phyloP scores from a whole-genome alignment of 345 rosid species.

The Ricinus communis region DNA sequence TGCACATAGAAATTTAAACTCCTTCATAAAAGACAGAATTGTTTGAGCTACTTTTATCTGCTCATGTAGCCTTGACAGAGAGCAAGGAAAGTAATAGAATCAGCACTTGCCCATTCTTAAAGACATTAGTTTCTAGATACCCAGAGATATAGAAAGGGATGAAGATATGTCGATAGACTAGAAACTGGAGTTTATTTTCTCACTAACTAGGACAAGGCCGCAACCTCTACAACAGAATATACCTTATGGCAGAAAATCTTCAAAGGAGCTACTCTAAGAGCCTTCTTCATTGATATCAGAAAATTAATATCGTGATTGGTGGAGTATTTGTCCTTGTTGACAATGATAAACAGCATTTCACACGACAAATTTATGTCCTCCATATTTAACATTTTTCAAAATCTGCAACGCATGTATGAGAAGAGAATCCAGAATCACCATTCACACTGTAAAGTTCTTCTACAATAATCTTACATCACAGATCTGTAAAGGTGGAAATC shows the following conservation, averaged over 20 bases:
- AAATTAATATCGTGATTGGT: not conserved
- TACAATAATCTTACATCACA: not conserved
- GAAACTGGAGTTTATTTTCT: not conserved
- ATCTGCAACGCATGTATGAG: not conserved
- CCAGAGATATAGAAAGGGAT: not conserved
- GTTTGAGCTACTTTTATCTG: not conserved
- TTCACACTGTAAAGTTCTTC: not conserved
- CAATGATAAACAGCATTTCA: not conserved
- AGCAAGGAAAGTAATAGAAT: not conserved
- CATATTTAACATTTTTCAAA: not conserved
- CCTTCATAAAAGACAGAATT: not conserved
- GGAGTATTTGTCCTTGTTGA: not conserved
- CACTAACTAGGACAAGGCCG: not conserved
- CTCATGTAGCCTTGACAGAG: not conserved
- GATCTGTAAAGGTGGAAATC: not conserved
- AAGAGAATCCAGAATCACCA: not conserved
- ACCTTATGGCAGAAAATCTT: constrained; percentile 7
- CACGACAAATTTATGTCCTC: not conserved
- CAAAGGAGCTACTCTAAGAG: not conserved
- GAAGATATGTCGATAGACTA: not conserved
- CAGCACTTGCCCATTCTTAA: not conserved
- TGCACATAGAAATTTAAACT: not conserved
- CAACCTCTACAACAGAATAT: constrained; percentile 3
- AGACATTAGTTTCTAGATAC: not conserved
- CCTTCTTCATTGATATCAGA: constrained; percentile 1